Evolutionary conservation across 2,329 filamentous ascomycete genomes (phyloP), one percentile per base, ranked within the genome.

Genomic region (Ophiostoma himal-ulmi): DNA sequence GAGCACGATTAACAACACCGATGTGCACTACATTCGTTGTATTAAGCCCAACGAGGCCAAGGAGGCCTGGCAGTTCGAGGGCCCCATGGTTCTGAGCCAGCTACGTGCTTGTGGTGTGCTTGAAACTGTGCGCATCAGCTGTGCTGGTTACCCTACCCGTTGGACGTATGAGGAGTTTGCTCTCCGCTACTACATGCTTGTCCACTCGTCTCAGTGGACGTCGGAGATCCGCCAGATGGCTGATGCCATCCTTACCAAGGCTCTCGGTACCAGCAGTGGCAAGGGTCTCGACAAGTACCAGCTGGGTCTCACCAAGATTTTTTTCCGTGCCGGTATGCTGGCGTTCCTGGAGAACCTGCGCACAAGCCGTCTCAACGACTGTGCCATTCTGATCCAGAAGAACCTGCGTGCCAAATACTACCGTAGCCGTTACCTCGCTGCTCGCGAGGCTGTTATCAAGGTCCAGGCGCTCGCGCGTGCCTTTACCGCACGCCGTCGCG

Each of bases 121-220:
- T 71, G 95, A 99, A 82, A 99, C 95, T 4, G 95, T 99, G 71
- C 89, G 95, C 78, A 99, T 99, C 80, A 97, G 93, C 82, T 96
- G 92, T 78, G 95, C 95, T 74, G 95, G 95, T 73, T 99, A 99
- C 78, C 95, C 95, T 20, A 98, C 95, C 65, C 86, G 95, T 78
- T 99, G 95, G 96, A 98, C 95, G 0, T 99, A 97, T 78, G 95
- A 99, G 78, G 95, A 99, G 78, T 99, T 99, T 80, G 95, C 95
- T 22, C 84, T 97, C 72, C 89, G 95, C 72, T 99, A 99, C 83
- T 99, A 99, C 83, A 97, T 99, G 93, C 84, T 99, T 73, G 92
- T 97, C 67, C 93, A 90, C 68, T 98, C 95, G 4, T 85, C 85
- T 22, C 87, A 92, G 76, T 98, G 95, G 94, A 97, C 94, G 5